Base-by-base conservation (phyloP, 441 rosid species). In the Omphalea diandra region DNA sequence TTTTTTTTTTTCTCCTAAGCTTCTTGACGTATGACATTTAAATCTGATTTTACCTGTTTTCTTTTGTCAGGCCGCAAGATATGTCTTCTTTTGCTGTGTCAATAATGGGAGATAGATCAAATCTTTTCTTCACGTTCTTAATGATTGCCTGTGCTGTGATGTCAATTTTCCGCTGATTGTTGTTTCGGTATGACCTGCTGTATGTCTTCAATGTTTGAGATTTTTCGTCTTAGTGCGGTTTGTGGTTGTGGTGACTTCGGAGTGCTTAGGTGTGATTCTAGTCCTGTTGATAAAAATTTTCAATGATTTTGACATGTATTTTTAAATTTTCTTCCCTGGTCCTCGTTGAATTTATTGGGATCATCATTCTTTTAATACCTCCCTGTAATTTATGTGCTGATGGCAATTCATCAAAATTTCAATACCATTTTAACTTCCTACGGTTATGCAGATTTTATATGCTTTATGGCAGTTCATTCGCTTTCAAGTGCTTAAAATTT, bases 41-140 rank as follows among this genome's bases (percentile, higher is more conserved):
- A 53, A 56, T 70, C 63, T 76, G 54, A 65, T 46, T 62, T 24
- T 9, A 3, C 59, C 7, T 58, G 24, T 63, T 35, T 29, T 20
- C 24, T 41, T 44, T 52, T 71, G n/a, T 75, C 85, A 94, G 99
- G 88, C 88, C 90, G 40, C 88, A 91, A 61, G 85, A 85, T 49
- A 81, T 87, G 67, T 79, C 96, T 58, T 82, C 94, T 56, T 81
- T 67, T 1, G 85, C 89, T 18, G 70, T 80, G 6, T 53, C 88
- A 27, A 69, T 55, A 59, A 52, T 41, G n/a, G 81, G 73, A 64
- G 68, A 63, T 69, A 66, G 79, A 77, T 63, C 71, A 14, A 76
- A 64, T 74, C 79, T 78, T 58, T 49, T 80, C 35, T 73, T 80
- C 68, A 67, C 80, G 12, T 33, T 77, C 76, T 49, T 83, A 73